Conservation (phyloP, 225 moss, liverwort and hornwort genomes). For the Lunularia cruciata region DNA sequence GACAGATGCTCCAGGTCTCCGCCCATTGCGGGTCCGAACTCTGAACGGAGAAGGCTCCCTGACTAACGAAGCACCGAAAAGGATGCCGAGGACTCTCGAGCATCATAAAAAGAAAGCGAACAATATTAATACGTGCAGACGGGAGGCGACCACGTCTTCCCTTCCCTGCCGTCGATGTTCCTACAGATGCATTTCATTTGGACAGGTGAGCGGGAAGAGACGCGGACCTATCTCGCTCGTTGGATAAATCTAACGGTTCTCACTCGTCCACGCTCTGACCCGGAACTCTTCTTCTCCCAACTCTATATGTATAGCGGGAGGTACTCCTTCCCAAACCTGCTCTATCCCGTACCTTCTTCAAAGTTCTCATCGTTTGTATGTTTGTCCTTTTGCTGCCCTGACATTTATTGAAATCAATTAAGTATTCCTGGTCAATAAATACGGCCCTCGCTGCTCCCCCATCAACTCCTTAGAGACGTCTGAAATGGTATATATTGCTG, state of each 20-base stretch:
- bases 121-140: conserved; percentile 3
- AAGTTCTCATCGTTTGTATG: neutral
- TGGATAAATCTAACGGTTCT: neutral
- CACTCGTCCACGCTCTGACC: neutral
- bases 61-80: neutral
- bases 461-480: too few species aligned
- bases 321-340: neutral
- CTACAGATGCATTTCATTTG: neutral
- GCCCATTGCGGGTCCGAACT: neutral
- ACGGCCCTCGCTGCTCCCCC: too few species aligned
- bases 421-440: too few species aligned
- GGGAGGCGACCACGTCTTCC: neutral
- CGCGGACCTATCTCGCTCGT: neutral
- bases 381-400: conserved; percentile 30
- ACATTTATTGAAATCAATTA: too few species aligned
- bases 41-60: neutral
- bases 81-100: neutral
- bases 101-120: neutral
- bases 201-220: neutral
- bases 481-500: too few species aligned
- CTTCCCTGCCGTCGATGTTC: neutral
- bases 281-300: conserved; percentile 7
- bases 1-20: neutral
- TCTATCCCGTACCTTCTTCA: neutral
- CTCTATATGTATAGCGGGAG: conserved; percentile 4